Evolutionary conservation across 176 grass and related monocot genomes (phyloP), one percentile per base, ranked within the genome.

Genomic region (Hsuehochloa calcarea): DNA sequence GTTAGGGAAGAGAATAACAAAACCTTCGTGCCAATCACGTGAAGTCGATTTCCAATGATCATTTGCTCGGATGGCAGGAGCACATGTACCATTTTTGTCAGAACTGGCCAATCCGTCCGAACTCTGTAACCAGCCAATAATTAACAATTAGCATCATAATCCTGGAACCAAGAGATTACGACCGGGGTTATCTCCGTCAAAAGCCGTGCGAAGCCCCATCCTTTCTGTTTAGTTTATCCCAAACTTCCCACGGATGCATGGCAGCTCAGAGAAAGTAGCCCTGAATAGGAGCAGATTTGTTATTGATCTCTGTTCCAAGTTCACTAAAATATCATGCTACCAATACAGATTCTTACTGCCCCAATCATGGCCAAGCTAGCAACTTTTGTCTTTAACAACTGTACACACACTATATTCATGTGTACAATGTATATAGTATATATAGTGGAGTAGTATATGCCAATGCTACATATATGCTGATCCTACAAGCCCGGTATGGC

Each of bases 91-190:
- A 26, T 37, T 61, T 60, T 67, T 23, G 80, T 49, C 84, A 79
- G 66, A 83, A 83, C 66, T 68, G 60, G 60, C 67, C 59, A 73
- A 87, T 84, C 74, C 75, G 31, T 80, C 60, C 75, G 74, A 74
- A 78, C 50, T 66, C 82, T 75, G 70, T 76, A 44, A 13, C 34
- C 74, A 79, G 19, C 50, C 67, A 83, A 79, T 90, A 87, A 52
- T 84, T 87, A 87, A 87, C 68, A 87, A 74, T 90, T 87, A 83
- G 85, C 50, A 69, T 90, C 85, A 87, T 87, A 87, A 87, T 80
- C 85, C 80, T 84, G 68, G 85, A 87, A 87, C 85, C 75, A 84
- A 90, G 85, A 90, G 60, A 87, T 87, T 78, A 87, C 29, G 74
- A 80, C 84, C 60, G 70, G 47, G 71, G 86, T 77, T 83, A 82